These are phyloP conservation scores for Amphirosellinia nigrospora DNA, from an alignment of 495 filamentous ascomycete species.

Conservation along the genomic window DNA sequence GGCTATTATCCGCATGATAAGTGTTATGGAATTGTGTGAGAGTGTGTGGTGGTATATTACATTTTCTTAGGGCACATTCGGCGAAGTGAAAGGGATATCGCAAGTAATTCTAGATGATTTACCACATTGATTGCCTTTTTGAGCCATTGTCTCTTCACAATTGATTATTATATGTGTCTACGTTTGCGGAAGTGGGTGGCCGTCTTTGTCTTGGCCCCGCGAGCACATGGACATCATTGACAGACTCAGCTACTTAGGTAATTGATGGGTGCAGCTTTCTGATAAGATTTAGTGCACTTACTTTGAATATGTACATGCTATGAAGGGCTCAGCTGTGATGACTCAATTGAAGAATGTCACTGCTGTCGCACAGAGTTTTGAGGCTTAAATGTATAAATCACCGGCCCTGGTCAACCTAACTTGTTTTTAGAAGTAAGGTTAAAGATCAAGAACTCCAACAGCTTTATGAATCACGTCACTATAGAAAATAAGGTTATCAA, in stretches of 20 bases:
- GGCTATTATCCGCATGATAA: not conserved
- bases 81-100: not conserved
- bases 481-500: no score
- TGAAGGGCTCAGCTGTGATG: no score
- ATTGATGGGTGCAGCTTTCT: no score
- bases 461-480: not conserved
- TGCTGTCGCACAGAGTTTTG: no score
- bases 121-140: not conserved
- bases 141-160: not conserved
- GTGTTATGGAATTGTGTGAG: not conserved
- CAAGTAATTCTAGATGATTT: not conserved
- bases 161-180: not conserved
- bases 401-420: not conserved
- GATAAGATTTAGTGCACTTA: no score
- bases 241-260: not conserved
- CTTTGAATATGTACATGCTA: no score
- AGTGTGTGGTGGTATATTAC: not conserved
- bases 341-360: no score
- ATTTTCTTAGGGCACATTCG: not conserved
- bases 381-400: not conserved
- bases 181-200: constrained; percentile 1
- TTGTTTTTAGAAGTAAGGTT: not conserved
- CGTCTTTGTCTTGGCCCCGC: not conserved
- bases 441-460: not conserved
- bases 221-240: not conserved